Conservation (phyloP, 2,329 filamentous ascomycete species). For the Diaporthe vaccinii region DNA sequence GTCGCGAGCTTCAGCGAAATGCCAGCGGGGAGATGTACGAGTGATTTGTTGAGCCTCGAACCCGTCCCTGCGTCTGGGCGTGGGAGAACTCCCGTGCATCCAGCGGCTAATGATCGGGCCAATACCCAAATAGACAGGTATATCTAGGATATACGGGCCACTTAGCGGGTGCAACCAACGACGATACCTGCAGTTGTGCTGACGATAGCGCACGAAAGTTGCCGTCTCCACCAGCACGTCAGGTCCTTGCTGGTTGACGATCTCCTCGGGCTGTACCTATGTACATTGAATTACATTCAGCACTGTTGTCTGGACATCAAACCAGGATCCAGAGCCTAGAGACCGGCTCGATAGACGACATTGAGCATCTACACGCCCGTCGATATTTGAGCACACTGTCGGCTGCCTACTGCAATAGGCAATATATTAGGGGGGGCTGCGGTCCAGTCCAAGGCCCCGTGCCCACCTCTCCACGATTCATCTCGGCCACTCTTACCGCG, state of each 20-base stretch:
- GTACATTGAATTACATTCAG: neutral
- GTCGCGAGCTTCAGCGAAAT: constrained; percentile 16
- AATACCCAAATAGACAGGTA: constrained; percentile 19
- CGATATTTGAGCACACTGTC: constrained; percentile 4
- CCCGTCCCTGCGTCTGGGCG: neutral
- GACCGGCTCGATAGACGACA: neutral
- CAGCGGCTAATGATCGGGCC: neutral
- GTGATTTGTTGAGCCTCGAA: constrained; percentile 16
- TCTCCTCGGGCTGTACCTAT: neutral
- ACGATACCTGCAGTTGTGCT: neutral
- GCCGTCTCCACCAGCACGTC: constrained; percentile 17
- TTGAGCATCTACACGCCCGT: neutral
- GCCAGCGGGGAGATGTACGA: neutral
- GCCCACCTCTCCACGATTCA: constrained; percentile 30
- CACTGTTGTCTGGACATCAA: neutral
- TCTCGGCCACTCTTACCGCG: constrained; percentile 24
- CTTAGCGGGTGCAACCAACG: constrained; percentile 1
- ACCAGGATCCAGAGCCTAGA: neutral
- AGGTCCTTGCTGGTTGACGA: neutral
- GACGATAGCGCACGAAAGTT: constrained; percentile 26
- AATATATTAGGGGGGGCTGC: neutral
- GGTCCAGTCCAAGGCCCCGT: constrained; percentile 26
- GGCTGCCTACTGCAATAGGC: neutral
- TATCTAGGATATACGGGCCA: constrained; percentile 6
- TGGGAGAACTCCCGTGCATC: constrained; percentile 3